phyloP scores from a whole-genome alignment of 371 early-diverging fungal species.

The Apophysomyces elegans region DNA sequence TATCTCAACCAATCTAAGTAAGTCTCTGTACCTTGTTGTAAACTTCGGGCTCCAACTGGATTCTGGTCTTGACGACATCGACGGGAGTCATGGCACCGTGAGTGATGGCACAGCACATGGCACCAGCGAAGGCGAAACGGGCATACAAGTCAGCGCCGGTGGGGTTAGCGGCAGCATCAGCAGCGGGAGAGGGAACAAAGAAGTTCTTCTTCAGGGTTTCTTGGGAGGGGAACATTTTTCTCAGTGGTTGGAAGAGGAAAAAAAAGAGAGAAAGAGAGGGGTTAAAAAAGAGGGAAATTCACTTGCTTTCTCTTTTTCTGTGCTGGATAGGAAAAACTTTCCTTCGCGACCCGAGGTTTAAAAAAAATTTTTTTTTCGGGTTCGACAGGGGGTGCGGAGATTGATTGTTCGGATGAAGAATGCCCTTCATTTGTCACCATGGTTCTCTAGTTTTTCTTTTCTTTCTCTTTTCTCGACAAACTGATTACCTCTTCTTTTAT shows the following conservation, averaged over 20 bases:
- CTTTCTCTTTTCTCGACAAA: background rate
- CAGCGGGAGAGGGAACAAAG: slow-evolving; percentile 50
- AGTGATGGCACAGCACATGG: slow-evolving; percentile 71
- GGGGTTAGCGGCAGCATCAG: slow-evolving; percentile 55
- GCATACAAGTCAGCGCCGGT: slow-evolving; percentile 69
- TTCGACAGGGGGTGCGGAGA: slow-evolving; percentile 7
- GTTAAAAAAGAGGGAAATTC: background rate
- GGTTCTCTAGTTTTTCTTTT: background rate
- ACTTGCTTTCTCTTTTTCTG: background rate
- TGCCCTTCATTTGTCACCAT: background rate
- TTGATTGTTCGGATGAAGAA: background rate
- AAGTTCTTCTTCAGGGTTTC: slow-evolving; percentile 49
- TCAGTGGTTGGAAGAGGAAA: background rate
- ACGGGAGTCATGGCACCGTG: slow-evolving; percentile 68
- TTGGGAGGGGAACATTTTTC: slow-evolving; percentile 48
- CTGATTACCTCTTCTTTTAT: too few species aligned
- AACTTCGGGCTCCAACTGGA: slow-evolving; percentile 65
- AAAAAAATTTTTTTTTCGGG: background rate
- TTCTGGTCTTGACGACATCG: slow-evolving; percentile 71
- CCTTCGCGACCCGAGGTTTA: background rate
- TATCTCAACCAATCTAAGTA: background rate
- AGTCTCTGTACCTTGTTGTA: slow-evolving; percentile 57
- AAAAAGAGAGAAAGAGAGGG: background rate
- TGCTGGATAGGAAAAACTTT: too few species aligned
- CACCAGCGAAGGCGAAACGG: slow-evolving; percentile 78